Percentiles rank a stretch among this genome's conserved stretches.
Conservation (phyloP, 2,329 filamentous ascomycete genomes). For the Phialophora macrospora region DNA sequence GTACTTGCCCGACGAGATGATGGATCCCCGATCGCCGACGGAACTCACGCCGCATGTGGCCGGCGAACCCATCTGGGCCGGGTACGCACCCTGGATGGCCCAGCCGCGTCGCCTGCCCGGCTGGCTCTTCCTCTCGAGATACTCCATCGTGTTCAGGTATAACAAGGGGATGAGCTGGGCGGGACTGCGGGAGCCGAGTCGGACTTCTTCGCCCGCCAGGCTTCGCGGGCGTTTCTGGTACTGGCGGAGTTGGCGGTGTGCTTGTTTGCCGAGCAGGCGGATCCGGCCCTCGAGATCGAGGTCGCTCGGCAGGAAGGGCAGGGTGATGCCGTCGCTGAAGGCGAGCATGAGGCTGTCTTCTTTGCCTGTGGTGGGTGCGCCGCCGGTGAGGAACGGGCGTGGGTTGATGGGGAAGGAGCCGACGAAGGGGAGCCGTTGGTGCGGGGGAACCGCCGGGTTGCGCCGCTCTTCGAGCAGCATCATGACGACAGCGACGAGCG, state of each 20-base stretch:
- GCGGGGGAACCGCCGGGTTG: conserved; percentile 25
- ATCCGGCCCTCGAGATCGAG: conserved; percentile 33
- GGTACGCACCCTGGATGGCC: conserved; percentile 33
- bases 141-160: conserved; percentile 34
- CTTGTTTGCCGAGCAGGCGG: conserved; percentile 33
- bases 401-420: conserved; percentile 39
- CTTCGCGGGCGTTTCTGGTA: conserved; percentile 36
- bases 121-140: conserved; percentile 25
- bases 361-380: conserved; percentile 29
- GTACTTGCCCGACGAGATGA: conserved; percentile 32
- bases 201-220: conserved; percentile 27
- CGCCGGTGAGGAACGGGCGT: conserved; percentile 32
- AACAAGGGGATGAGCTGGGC: conserved; percentile 32
- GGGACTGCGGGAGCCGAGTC: conserved; percentile 35
- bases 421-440: conserved; percentile 34
- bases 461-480: conserved; percentile 36
- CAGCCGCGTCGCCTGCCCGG: conserved; percentile 22
- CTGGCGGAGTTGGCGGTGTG: conserved; percentile 34
- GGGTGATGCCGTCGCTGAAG: conserved; percentile 37
- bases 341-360: conserved; percentile 38
- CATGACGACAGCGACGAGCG: conserved; percentile 37
- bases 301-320: conserved; percentile 33
- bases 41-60: conserved; percentile 38
- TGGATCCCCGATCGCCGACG: conserved; percentile 30
- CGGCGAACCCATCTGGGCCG: conserved; percentile 19